Conservation (phyloP, 129 eudicot species). For the Saussurea involucrata region DNA sequence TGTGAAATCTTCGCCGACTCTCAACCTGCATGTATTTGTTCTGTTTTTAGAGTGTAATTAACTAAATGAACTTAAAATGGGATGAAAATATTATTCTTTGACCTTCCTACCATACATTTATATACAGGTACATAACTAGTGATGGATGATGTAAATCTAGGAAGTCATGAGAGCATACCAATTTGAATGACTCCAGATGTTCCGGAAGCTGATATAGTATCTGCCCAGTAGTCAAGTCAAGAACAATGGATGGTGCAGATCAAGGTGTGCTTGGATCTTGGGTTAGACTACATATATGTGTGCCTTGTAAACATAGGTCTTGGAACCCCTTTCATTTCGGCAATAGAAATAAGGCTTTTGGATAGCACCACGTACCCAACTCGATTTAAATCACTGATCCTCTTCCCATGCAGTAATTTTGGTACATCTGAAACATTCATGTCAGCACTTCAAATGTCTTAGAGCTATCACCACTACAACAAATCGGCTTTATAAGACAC, state of each 20-base stretch:
- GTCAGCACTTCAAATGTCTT: conserved; percentile 8
- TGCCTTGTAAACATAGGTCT: conserved; percentile 41
- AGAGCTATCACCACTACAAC: neutral
- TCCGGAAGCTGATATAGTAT: conserved; percentile 80
- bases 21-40: conserved; percentile 59
- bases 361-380: conserved; percentile 2
- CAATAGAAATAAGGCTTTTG: conserved; percentile 39
- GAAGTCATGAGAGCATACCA: conserved; percentile 50
- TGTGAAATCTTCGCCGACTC: conserved; percentile 89
- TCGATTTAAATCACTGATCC: conserved; percentile 6
- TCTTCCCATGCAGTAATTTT: neutral
- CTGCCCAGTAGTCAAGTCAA: conserved; percentile 73
- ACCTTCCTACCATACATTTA: too few species aligned
- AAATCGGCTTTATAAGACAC: neutral
- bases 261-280: conserved; percentile 97
- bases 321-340: conserved; percentile 44
- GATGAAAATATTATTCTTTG: too few species aligned
- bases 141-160: neutral
- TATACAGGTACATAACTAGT: neutral
- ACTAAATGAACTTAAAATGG: too few species aligned
- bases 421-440: conserved; percentile 10
- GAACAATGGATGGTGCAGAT: conserved; percentile 88
- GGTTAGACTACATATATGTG: conserved; percentile 47
- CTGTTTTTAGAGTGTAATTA: neutral
- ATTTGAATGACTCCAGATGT: conserved; percentile 55